Evolutionary conservation across 176 grass and related monocot genomes (phyloP).

Genomic region (Oryza punctata): DNA sequence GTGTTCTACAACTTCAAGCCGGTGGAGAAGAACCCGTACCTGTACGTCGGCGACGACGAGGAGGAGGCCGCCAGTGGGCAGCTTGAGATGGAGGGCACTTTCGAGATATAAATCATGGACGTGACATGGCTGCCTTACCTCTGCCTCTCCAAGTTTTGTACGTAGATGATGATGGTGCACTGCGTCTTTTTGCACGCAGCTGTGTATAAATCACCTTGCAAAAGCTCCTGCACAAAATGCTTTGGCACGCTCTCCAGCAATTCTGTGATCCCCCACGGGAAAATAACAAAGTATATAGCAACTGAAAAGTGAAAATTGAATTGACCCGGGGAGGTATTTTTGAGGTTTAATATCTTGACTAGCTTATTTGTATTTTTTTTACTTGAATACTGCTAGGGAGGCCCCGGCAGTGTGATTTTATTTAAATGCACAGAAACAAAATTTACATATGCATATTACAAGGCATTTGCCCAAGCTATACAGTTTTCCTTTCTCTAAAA

Average conservation of each 20-base stretch:
- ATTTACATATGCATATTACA: too few relatives aligned
- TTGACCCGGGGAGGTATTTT: background rate
- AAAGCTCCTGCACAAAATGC: background rate
- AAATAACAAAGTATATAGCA: background rate
- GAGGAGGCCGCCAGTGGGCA: conserved; percentile 51
- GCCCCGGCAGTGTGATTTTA: too few relatives aligned
- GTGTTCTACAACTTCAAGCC: conserved; percentile 66
- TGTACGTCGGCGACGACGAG: conserved; percentile 61
- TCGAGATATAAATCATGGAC: conserved; percentile 52
- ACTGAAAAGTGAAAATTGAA: background rate
- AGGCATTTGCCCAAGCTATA: too few relatives aligned
- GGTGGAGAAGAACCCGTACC: conserved; percentile 57
- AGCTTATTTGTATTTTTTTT: too few relatives aligned
- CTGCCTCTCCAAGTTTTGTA: conserved; percentile 26
- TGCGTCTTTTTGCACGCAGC: background rate
- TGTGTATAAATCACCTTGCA: background rate
- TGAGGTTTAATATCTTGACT: background rate
- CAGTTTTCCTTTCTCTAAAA: too few relatives aligned
- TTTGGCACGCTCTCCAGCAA: background rate
- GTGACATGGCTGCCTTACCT: background rate
- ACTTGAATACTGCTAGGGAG: too few relatives aligned
- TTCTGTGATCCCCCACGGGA: background rate
- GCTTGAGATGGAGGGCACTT: conserved; percentile 52
- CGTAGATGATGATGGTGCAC: background rate
- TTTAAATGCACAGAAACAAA: too few relatives aligned